Percentiles rank a stretch among this genome's conserved stretches.
phyloP scores from a whole-genome alignment of 139 green algal genomes.

The Chlorella sp. region DNA sequence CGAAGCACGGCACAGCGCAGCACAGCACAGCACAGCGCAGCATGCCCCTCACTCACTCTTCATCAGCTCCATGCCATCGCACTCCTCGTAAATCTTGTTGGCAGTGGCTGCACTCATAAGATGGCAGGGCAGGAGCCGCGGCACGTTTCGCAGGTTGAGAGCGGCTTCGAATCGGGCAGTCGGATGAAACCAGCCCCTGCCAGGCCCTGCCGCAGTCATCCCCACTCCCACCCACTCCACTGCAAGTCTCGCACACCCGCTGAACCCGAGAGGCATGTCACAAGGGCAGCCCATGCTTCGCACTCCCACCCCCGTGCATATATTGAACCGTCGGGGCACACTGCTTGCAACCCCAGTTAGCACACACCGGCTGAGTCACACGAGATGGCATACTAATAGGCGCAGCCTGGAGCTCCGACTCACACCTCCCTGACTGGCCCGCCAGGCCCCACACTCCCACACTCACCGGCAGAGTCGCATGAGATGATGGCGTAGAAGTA shows the following conservation, averaged over 20 bases:
- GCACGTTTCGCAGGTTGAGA: neutral
- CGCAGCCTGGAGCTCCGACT: neutral
- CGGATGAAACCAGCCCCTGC: too few relatives aligned
- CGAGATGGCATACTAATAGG: neutral
- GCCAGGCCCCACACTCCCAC: neutral
- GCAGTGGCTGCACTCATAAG: conserved; percentile 56
- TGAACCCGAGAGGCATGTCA: too few relatives aligned
- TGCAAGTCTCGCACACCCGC: neutral
- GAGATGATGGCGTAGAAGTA: conserved; percentile 89
- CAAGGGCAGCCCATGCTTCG: too few relatives aligned
- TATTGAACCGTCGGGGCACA: too few relatives aligned
- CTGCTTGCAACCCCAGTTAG: too few relatives aligned
- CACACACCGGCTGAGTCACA: too few relatives aligned
- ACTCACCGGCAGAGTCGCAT: conserved; percentile 67
- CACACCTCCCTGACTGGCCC: neutral
- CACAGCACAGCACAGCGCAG: neutral
- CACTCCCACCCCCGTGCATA: too few relatives aligned
- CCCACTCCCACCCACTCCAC: neutral
- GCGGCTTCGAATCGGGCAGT: neutral
- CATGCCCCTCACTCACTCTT: conserved; percentile 15
- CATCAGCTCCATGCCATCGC: conserved; percentile 91
- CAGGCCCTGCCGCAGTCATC: neutral
- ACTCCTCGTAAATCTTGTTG: conserved; percentile 83
- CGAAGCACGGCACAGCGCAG: neutral
- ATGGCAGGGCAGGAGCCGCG: neutral